Percentiles rank a stretch among this genome's conserved stretches.
Evolutionary conservation across 2,329 filamentous ascomycete genomes (phyloP).

Genomic region (Xylaria sp.): DNA sequence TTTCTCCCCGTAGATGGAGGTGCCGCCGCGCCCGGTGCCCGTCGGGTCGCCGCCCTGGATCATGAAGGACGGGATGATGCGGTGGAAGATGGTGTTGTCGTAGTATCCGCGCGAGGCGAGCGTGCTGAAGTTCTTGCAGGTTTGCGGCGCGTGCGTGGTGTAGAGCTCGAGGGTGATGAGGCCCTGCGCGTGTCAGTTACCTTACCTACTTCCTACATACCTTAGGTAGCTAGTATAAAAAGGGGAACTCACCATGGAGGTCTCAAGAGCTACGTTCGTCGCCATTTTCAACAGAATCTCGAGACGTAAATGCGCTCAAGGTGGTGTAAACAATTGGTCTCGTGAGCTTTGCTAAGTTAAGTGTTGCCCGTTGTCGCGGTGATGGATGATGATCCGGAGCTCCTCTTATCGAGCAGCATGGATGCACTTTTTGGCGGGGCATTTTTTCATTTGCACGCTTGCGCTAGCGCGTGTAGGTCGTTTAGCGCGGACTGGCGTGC

Average conservation of each 20-base stretch:
- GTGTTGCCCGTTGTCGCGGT: not conserved
- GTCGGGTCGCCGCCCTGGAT: conserved; percentile 91
- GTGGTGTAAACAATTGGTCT: not conserved
- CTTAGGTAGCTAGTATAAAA: not conserved
- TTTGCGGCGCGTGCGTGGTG: conserved; percentile 78
- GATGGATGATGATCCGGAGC: conserved; percentile 2
- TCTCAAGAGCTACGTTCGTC: conserved; percentile 75
- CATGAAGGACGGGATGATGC: conserved; percentile 96
- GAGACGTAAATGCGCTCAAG: not conserved
- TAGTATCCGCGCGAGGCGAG: conserved; percentile 84
- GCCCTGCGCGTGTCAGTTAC: conserved; percentile 52
- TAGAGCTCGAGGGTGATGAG: conserved; percentile 85
- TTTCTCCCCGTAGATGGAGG: conserved; percentile 85
- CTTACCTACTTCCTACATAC: no score
- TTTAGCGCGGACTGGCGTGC: not conserved
- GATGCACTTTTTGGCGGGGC: conserved; percentile 18
- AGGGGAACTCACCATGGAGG: conserved; percentile 62
- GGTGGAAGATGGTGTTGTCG: conserved; percentile 80
- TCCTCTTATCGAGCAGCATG: not conserved
- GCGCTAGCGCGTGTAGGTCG: no score
- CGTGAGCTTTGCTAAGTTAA: not conserved
- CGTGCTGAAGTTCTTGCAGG: conserved; percentile 80
- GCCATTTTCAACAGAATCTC: conserved; percentile 50
- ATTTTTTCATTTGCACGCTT: not conserved
- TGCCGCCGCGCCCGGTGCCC: conserved; percentile 83